These are phyloP conservation scores for Solanum arcanum DNA, from an alignment of 257 asterid genomes.

Conservation along the genomic window DNA sequence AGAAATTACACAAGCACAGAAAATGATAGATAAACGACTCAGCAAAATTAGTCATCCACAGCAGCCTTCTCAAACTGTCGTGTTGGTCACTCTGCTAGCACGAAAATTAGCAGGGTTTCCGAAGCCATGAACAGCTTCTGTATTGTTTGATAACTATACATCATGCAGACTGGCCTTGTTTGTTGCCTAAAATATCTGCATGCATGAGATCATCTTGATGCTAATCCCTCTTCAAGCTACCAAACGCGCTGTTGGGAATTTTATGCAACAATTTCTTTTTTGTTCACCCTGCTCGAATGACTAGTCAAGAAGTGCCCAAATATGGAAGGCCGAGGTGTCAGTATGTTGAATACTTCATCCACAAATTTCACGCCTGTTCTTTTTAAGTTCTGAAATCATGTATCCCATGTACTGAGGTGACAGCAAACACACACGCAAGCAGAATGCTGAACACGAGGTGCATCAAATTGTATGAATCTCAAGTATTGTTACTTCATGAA, in stretches of 20 bases:
- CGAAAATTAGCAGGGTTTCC: background rate
- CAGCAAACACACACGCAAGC: background rate
- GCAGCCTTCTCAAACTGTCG: background rate
- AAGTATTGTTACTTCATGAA: background rate
- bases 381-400: background rate
- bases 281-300: background rate
- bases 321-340: background rate
- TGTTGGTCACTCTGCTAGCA: background rate
- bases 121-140: background rate
- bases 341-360: background rate
- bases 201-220: background rate
- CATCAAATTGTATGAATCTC: background rate
- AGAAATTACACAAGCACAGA: background rate
- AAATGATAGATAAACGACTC: background rate
- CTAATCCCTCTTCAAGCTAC: background rate
- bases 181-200: background rate
- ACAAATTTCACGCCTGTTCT: background rate
- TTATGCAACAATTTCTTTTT: background rate
- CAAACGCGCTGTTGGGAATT: background rate
- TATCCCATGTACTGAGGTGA: background rate
- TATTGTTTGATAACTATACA: background rate
- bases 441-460: background rate
- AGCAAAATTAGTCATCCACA: background rate
- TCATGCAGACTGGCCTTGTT: background rate
- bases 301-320: background rate